These are phyloP conservation scores for Hydrangea macrophylla DNA, from an alignment of 148 eudicot species.

Conservation along the genomic window DNA sequence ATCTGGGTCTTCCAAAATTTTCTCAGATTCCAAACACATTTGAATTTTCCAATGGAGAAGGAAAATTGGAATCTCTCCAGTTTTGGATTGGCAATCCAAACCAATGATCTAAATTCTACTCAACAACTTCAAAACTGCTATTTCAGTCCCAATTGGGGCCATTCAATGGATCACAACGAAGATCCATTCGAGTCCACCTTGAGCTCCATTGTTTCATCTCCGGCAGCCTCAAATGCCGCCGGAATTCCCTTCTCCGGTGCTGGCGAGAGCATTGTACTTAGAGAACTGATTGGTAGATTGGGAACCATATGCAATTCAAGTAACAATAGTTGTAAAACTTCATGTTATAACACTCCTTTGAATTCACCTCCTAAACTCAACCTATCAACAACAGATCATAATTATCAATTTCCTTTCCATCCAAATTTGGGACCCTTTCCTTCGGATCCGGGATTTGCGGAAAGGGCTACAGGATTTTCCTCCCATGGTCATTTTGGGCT, in stretches of 20 bases:
- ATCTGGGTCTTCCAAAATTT: too few species aligned
- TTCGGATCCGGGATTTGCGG: conserved; percentile 63
- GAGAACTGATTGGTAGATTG: conserved; percentile 72
- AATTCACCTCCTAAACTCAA: conserved; percentile 70
- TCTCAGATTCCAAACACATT: not conserved
- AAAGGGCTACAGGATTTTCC: conserved; percentile 65
- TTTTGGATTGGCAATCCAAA: conserved; percentile 18
- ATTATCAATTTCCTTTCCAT: conserved; percentile 12
- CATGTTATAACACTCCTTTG: conserved; percentile 75
- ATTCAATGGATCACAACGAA: conserved; percentile 51
- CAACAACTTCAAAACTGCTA: conserved; percentile 28
- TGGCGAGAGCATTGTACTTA: conserved; percentile 53
- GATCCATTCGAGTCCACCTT: conserved; percentile 72
- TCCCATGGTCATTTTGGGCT: conserved; percentile 25
- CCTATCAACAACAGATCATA: conserved; percentile 28
- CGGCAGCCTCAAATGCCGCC: conserved; percentile 25
- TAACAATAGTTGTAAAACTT: conserved; percentile 45
- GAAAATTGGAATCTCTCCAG: conserved; percentile 18
- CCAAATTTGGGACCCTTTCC: conserved; percentile 23
- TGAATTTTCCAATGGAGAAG: not conserved
- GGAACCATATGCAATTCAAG: conserved; percentile 68
- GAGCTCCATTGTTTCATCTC: conserved; percentile 75
- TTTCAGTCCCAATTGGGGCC: conserved; percentile 54
- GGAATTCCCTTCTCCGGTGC: conserved; percentile 15
- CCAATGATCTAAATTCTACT: conserved; percentile 30